A percentile compares a stretch with the other conserved stretches of the same genome.
Evolutionary conservation across 768 basidiomycete species (phyloP).

Genomic region (Roridomyces roridus): DNA sequence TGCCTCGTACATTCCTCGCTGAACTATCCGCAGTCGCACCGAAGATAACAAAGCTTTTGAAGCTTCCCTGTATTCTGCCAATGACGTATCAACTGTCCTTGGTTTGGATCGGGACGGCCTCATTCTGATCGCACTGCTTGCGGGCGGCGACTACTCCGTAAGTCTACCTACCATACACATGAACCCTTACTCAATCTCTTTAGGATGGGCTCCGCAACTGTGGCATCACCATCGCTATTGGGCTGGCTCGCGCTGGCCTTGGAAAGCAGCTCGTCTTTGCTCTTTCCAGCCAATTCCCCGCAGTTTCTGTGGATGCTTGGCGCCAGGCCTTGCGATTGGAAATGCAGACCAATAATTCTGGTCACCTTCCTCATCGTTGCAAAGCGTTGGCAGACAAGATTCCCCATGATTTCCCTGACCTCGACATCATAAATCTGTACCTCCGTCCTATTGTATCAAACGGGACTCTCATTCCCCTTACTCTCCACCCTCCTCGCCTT

Average conservation of each 20-base stretch:
- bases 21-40: slow-evolving; percentile 39
- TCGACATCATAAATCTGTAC: slow-evolving; percentile 44
- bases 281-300: background rate
- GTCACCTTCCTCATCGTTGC: slow-evolving; percentile 30
- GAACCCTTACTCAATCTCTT: background rate
- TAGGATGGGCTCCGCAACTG: slow-evolving; percentile 26
- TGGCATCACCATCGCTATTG: background rate
- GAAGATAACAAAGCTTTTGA: slow-evolving; percentile 55
- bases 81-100: slow-evolving; percentile 30
- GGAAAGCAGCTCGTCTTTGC: slow-evolving; percentile 8
- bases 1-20: slow-evolving; percentile 8
- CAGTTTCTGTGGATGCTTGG: background rate
- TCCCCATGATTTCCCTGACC: slow-evolving; percentile 36
- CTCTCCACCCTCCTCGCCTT: background rate
- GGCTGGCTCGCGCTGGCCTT: slow-evolving; percentile 11
- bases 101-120: slow-evolving; percentile 36
- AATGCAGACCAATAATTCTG: slow-evolving; percentile 10
- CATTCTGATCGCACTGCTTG: slow-evolving; percentile 45
- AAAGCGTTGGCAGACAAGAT: slow-evolving; percentile 33
- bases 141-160: slow-evolving; percentile 49
- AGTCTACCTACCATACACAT: slow-evolving; percentile 25
- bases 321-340: background rate
- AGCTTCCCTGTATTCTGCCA: slow-evolving; percentile 35
- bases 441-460: slow-evolving; percentile 37
- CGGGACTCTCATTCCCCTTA: background rate